Conservation (phyloP, 2,329 filamentous ascomycete species). For the Rutstroemia sp. region DNA sequence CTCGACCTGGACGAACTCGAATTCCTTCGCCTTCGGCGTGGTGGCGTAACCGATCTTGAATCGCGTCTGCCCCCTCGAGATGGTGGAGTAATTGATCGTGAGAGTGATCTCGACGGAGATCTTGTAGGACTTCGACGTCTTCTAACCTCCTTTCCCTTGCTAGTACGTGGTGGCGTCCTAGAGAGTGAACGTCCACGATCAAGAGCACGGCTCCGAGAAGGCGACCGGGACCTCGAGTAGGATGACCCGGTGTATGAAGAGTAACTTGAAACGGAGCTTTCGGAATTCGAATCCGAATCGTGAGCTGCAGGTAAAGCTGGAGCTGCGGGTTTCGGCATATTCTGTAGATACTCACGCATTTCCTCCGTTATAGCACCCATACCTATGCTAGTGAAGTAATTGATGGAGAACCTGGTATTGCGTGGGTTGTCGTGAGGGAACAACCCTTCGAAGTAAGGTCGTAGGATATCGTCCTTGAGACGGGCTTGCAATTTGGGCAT, state of each 20-base stretch:
- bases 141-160: conserved; percentile 14
- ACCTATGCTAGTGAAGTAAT: conserved; percentile 97
- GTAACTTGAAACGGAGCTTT: conserved; percentile 64
- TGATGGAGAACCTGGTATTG: conserved; percentile 95
- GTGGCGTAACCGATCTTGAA: conserved; percentile 18
- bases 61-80: conserved; percentile 11
- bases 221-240: conserved; percentile 36
- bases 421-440: conserved; percentile 86
- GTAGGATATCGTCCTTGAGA: conserved; percentile 70
- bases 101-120: conserved; percentile 1
- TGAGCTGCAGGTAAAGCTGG: conserved; percentile 54
- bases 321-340: conserved; percentile 76
- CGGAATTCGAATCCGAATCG: conserved; percentile 55
- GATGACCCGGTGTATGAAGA: conserved; percentile 64
- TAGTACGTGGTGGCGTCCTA: conserved; percentile 13
- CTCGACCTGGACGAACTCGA: conserved; percentile 15
- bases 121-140: conserved; percentile 25
- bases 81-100: conserved; percentile 18
- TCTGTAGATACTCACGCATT: conserved; percentile 86
- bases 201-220: background rate
- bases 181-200: conserved; percentile 7
- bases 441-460: conserved; percentile 71
- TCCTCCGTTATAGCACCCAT: conserved; percentile 93
- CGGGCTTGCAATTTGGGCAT: conserved; percentile 71
- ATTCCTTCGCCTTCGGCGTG: conserved; percentile 15